Evolutionary conservation across 306 rosid genomes (phyloP), one percentile per base, ranked within the genome.

Genomic region (Acacia confusa): DNA sequence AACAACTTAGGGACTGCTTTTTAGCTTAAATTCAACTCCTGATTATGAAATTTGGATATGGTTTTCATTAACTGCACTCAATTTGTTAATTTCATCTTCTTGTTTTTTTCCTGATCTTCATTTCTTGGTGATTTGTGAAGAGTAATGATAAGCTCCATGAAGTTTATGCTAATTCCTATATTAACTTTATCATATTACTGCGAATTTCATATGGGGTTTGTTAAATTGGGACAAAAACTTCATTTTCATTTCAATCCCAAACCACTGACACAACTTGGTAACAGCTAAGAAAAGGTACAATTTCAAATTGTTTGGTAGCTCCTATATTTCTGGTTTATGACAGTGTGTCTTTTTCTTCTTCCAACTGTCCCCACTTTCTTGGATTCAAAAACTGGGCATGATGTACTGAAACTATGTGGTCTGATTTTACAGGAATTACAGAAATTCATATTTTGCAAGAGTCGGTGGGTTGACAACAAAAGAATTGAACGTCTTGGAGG

Each of bases 391-490:
- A 70, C 72, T 64, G 76, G 73, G 74, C 43, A 75, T 55, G 0
- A 25, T 45, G 52, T 83, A 4, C 76, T 80, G 34, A 69, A 77
- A 45, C 60, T 65, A 12, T 24, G 16, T 22, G 28, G 60, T 64
- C 17, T 60, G 73, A 38, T 78, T 72, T 50, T 70, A 65, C 97
- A 95, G 98, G 95, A 95, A 95, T 75, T 95, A 87, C 70, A 82
- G 95, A 60, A 95, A 95, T 38, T 92, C 98, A 19, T 95, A 95
- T 80, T 95, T 89, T 72, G 97, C 97, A 24, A 85, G 93, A 90
- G 98, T 92, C 40, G 98, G 98, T 24, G 98, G 98, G 69, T 80
- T 95, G 68, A 86, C 89, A 36, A 88, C 90, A 34, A 81, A 85
- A 15, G 97, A 95, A 75, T 84, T 95, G 87, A 95, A 95, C 88